phyloP scores from a whole-genome alignment of 768 basidiomycete genomes.

The Gloeostereum incarnatum region DNA sequence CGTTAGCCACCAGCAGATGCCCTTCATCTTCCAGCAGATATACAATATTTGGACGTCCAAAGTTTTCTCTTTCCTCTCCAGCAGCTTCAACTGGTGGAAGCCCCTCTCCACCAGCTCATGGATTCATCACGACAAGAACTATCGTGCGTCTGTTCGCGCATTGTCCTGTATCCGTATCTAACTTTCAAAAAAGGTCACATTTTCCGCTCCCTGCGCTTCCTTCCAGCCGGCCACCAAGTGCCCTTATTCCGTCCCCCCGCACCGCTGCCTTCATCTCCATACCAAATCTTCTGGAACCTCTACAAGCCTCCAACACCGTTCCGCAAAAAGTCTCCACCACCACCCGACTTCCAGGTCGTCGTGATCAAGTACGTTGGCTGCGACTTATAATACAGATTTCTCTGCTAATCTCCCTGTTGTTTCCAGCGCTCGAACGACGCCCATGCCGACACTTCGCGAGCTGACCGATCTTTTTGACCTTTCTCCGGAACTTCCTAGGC shows the following conservation, averaged over 20 bases:
- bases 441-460: slow-evolving; percentile 77
- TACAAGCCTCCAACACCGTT: slow-evolving; percentile 88
- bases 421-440: slow-evolving; percentile 69
- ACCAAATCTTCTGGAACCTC: slow-evolving; percentile 79
- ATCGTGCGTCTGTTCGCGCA: slow-evolving; percentile 27
- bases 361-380: slow-evolving; percentile 66
- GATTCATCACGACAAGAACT: slow-evolving; percentile 40
- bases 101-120: slow-evolving; percentile 42
- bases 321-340: slow-evolving; percentile 65
- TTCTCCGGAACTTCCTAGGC: slow-evolving; percentile 61
- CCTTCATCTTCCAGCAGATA: slow-evolving; percentile 25
- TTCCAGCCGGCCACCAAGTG: slow-evolving; percentile 53
- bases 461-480: slow-evolving; percentile 61
- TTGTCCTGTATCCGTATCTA: slow-evolving; percentile 1
- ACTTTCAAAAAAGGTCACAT: slow-evolving; percentile 40
- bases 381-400: not conserved
- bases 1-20: slow-evolving; percentile 7
- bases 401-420: not conserved
- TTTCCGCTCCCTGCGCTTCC: slow-evolving; percentile 62
- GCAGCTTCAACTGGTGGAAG: slow-evolving; percentile 55
- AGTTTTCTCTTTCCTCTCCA: slow-evolving; percentile 19
- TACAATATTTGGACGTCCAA: slow-evolving; percentile 19
- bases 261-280: too few relatives aligned
- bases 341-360: slow-evolving; percentile 81
- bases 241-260: too few relatives aligned